Percentiles rank a stretch among this genome's conserved stretches.
phyloP scores from a whole-genome alignment of 495 filamentous ascomycete species.

The Xanthoparmelia taractica region DNA sequence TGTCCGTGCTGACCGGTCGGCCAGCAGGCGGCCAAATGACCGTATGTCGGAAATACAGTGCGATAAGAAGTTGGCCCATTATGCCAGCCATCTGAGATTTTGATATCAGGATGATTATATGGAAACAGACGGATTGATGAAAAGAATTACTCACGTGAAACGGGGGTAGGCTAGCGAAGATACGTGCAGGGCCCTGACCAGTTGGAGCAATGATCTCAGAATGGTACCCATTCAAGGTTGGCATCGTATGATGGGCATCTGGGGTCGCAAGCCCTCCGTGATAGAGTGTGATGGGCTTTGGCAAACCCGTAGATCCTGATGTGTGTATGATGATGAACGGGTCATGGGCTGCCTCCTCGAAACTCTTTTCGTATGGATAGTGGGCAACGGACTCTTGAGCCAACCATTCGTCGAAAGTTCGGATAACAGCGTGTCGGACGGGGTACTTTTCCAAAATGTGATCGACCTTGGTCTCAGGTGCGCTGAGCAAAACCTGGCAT shows the following conservation, averaged over 20 bases:
- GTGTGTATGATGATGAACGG: slow-evolving; percentile 48
- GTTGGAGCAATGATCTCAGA: slow-evolving; percentile 19
- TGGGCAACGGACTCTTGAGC: slow-evolving; percentile 9
- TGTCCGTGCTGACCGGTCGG: slow-evolving; percentile 26
- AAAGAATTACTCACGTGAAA: slow-evolving; percentile 27
- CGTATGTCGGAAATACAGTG: slow-evolving; percentile 27
- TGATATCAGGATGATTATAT: neutral
- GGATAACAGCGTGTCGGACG: slow-evolving; percentile 27
- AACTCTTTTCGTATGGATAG: slow-evolving; percentile 33
- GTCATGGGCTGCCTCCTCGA: slow-evolving; percentile 37
- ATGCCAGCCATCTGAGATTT: slow-evolving; percentile 31
- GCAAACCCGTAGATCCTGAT: slow-evolving; percentile 51
- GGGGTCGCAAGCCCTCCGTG: slow-evolving; percentile 41
- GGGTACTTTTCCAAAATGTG: slow-evolving; percentile 16
- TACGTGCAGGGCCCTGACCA: slow-evolving; percentile 24
- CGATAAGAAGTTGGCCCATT: slow-evolving; percentile 27
- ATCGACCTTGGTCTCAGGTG: neutral
- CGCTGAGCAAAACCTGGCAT: slow-evolving; percentile 14
- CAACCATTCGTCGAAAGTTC: slow-evolving; percentile 28
- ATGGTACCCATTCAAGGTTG: slow-evolving; percentile 24
- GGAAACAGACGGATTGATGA: neutral
- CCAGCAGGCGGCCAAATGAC: slow-evolving; percentile 28
- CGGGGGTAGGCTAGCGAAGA: slow-evolving; percentile 32
- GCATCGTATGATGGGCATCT: slow-evolving; percentile 32
- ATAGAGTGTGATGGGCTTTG: slow-evolving; percentile 45